These are phyloP conservation scores for Mallotus repandus DNA, from an alignment of 441 rosid species.

Conservation along the genomic window DNA sequence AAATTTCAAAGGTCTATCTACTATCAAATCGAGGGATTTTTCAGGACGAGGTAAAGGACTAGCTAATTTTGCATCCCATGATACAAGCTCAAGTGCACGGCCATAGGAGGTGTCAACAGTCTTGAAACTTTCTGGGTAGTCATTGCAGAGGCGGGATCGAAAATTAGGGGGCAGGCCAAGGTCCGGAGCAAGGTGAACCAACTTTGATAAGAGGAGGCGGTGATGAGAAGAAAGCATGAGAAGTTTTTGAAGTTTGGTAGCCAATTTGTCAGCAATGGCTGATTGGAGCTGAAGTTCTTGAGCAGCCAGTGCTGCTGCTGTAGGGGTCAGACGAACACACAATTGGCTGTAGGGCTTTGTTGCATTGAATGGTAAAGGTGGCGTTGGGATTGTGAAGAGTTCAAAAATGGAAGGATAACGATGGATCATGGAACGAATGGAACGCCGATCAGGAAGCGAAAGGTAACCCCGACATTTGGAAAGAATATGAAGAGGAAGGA, in stretches of 20 bases:
- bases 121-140: constrained; percentile 67
- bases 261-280: constrained; percentile 53
- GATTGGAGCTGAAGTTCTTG: constrained; percentile 53
- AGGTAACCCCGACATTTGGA: constrained; percentile 76
- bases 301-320: constrained; percentile 59
- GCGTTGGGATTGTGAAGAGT: constrained; percentile 59
- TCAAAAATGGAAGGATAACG: constrained; percentile 77
- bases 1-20: constrained; percentile 81
- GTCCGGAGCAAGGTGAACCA: constrained; percentile 82
- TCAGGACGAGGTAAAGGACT: constrained; percentile 41
- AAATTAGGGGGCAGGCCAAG: constrained; percentile 88
- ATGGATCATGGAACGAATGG: constrained; percentile 64
- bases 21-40: constrained; percentile 48
- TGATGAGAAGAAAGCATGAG: constrained; percentile 79
- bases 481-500: constrained; percentile 64
- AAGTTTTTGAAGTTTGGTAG: constrained; percentile 79
- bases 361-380: constrained; percentile 67
- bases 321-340: constrained; percentile 73
- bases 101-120: constrained; percentile 76
- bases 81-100: constrained; percentile 78
- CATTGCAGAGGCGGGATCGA: constrained; percentile 80
- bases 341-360: constrained; percentile 56
- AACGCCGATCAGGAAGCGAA: constrained; percentile 46
- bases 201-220: constrained; percentile 67
- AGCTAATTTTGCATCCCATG: constrained; percentile 67